Base-by-base conservation (phyloP, 2,329 filamentous ascomycete genomes). In the Fusarium albosuccineum region DNA sequence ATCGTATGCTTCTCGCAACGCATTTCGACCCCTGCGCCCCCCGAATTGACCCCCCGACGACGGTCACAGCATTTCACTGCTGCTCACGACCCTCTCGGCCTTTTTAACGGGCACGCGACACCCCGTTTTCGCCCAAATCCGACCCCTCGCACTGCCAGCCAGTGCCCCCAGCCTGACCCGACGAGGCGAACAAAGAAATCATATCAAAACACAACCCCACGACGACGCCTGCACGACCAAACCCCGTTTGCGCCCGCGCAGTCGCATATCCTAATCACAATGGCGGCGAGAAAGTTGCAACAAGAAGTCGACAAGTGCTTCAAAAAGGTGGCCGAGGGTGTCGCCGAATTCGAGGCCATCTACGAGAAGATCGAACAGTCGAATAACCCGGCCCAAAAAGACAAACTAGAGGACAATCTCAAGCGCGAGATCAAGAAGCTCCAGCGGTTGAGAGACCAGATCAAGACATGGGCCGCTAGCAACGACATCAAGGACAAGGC, bases 401-500 rank as follows among this genome's bases (percentile, higher is more conserved):
- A 98, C 82, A 99, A 98, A 84, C 89, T 97, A 52, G 96, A 99
- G 81, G 96, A 99, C 82, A 93, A 96, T 78, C 87, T 99, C 72
- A 99, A 99, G 85, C 93, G 96, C 78, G 96, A 99, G 83, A 98
- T 98, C 87, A 99, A 99, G 90, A 99, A 99, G 87, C 89, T 99
- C 59, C 96, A 99, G 82, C 89, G 96, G 75, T 91, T 96, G 80
- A 92, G 96, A 76, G 96, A 99, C 80, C 96, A 98, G 85, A 98
- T 99, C 85, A 99, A 99, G 85, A 97, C 95, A 86, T 99, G 96
- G 96, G 94, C 95, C 4, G 92, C 94, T 60, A 94, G 93, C 82
- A 97, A 97, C 84, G 96, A 99, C 79, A 97, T 99, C 88, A 99
- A 99, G 86, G 96, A 99, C 85, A 99, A 99, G 86, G 92, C 92